These are phyloP conservation scores for Mycena kentingensis DNA, from an alignment of 768 basidiomycete genomes.

Conservation along the genomic window DNA sequence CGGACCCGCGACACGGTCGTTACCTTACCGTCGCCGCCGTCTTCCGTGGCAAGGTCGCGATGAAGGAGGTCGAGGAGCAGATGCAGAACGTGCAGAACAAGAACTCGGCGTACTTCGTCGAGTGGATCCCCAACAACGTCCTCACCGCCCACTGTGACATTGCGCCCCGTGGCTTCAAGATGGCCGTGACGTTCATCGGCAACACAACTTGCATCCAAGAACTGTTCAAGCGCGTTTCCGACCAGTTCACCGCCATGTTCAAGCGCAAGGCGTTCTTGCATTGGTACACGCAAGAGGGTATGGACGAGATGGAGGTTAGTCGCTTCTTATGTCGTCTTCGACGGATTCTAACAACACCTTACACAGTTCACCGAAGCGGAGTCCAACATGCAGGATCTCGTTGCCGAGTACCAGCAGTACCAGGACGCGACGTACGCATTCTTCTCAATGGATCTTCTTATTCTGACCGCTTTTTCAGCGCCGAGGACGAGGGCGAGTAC, in stretches of 20 bases:
- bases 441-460: background rate
- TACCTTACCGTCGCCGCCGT: conserved; percentile 98
- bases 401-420: conserved; percentile 97
- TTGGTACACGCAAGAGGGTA: conserved; percentile 99
- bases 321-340: background rate
- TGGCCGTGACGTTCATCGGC: conserved; percentile 97
- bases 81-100: conserved; percentile 98
- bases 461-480: conserved; percentile 45
- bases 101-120: conserved; percentile 97
- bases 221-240: conserved; percentile 97
- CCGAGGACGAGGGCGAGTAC: conserved; percentile 87
- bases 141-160: conserved; percentile 98
- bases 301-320: conserved; percentile 93
- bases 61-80: conserved; percentile 99
- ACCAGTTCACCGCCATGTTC: conserved; percentile 99
- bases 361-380: conserved; percentile 92
- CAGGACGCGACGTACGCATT: conserved; percentile 85
- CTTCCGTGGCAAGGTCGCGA: conserved; percentile 99
- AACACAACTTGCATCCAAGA: conserved; percentile 98
- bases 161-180: conserved; percentile 91
- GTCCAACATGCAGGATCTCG: conserved; percentile 98
- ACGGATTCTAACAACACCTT: background rate
- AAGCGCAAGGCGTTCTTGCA: conserved; percentile 98
- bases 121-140: conserved; percentile 99
- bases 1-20: conserved; percentile 93